phyloP scores from a whole-genome alignment of 345 rosid species.

The Eucalyptus virginea region DNA sequence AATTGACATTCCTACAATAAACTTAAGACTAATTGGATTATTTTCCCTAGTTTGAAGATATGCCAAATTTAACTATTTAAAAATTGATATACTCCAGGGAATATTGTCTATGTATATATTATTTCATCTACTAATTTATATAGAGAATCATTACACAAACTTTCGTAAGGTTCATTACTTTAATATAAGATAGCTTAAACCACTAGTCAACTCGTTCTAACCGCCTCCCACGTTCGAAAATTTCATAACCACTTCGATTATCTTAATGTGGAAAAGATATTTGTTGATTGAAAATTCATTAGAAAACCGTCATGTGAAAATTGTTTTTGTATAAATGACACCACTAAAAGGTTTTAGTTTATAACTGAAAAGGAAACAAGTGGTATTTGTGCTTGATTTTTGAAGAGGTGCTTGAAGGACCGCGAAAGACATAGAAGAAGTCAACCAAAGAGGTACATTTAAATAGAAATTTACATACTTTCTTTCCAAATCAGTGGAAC shows the following conservation, averaged over 20 bases:
- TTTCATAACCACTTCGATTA: neutral
- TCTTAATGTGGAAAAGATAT: neutral
- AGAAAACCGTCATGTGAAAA: neutral
- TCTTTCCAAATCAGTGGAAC: neutral
- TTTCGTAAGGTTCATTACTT: neutral
- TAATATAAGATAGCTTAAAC: neutral
- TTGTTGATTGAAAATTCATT: neutral
- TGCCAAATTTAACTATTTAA: neutral
- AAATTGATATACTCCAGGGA: neutral
- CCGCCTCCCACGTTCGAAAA: neutral
- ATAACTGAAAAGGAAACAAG: neutral
- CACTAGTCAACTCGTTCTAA: neutral
- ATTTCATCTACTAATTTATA: neutral
- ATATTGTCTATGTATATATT: neutral
- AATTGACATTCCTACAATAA: neutral
- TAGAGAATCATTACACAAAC: neutral
- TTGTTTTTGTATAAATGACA: neutral
- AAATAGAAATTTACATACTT: neutral
- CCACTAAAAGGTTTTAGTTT: neutral
- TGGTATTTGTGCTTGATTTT: neutral
- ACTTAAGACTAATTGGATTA: neutral
- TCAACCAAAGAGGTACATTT: neutral
- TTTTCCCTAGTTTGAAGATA: neutral
- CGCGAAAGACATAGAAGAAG: neutral
- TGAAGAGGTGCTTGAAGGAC: neutral